Evolutionary conservation across 2,329 filamentous ascomycete species (phyloP).

Genomic region (Penicillium concentricum): DNA sequence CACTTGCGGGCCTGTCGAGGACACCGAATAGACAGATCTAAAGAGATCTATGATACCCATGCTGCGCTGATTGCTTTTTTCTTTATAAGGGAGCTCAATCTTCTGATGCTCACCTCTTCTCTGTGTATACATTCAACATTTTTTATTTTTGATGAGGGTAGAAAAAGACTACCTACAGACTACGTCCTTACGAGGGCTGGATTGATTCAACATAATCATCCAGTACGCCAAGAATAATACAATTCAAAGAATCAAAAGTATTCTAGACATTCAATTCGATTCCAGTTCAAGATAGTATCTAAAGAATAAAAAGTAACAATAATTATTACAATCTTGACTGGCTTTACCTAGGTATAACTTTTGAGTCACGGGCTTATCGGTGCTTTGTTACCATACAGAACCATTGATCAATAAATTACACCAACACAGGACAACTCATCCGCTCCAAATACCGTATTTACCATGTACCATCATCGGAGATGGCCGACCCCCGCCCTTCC

Average conservation of each 20-base stretch:
- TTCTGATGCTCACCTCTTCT: constrained; percentile 9
- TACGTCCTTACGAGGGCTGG: background rate
- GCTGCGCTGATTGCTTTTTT: constrained; percentile 18
- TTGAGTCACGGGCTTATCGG: constrained; percentile 12
- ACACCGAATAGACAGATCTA: constrained; percentile 35
- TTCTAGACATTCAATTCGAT: background rate
- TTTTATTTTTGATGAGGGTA: constrained; percentile 5
- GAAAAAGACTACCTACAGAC: background rate
- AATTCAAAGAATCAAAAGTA: background rate
- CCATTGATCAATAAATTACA: background rate
- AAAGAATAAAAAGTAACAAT: background rate
- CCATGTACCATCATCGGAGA: constrained; percentile 20
- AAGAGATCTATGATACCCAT: constrained; percentile 37
- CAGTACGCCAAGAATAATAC: background rate
- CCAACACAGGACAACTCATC: background rate
- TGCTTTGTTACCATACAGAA: constrained; percentile 7
- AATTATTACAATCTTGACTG: background rate
- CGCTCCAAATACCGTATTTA: background rate
- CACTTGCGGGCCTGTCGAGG: constrained; percentile 82
- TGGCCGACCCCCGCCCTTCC: constrained; percentile 22
- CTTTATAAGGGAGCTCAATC: constrained; percentile 6
- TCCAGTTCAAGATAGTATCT: background rate
- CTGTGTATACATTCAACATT: constrained; percentile 35
- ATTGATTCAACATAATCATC: constrained; percentile 13
- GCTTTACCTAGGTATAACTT: too few species aligned